Evolutionary conservation across 805 yeast genomes (phyloP).

Genomic region (Candida boidinii): DNA sequence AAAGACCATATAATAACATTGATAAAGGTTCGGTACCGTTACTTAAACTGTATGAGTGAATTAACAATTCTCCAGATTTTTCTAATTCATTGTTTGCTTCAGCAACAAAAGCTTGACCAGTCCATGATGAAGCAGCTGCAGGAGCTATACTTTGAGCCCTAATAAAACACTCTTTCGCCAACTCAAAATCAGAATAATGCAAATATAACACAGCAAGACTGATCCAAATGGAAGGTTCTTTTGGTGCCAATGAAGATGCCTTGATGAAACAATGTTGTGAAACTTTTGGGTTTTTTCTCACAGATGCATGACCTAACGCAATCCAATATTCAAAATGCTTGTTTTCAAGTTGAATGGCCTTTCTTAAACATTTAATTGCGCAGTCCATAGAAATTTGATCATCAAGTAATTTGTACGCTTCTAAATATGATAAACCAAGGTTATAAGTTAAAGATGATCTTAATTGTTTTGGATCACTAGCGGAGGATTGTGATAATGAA

Average conservation of each 20-base stretch:
- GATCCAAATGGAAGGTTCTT: slow-evolving; percentile 66
- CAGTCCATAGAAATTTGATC: slow-evolving; percentile 29
- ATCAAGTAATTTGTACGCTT: slow-evolving; percentile 28
- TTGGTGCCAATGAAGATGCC: slow-evolving; percentile 62
- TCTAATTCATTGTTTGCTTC: slow-evolving; percentile 39
- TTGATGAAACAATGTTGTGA: slow-evolving; percentile 92
- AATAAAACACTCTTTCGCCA: slow-evolving; percentile 65
- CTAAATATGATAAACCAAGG: slow-evolving; percentile 57
- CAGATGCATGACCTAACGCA: slow-evolving; percentile 70
- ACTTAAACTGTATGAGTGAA: slow-evolving; percentile 73
- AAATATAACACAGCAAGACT: slow-evolving; percentile 75
- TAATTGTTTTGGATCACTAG: slow-evolving; percentile 35
- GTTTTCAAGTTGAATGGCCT: slow-evolving; percentile 64
- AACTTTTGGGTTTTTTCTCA: slow-evolving; percentile 54
- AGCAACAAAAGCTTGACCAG: slow-evolving; percentile 68
- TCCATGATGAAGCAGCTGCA: slow-evolving; percentile 67
- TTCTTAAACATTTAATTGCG: slow-evolving; percentile 52
- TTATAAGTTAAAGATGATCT: slow-evolving; percentile 55
- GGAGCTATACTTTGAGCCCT: slow-evolving; percentile 82
- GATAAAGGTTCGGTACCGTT: slow-evolving; percentile 65
- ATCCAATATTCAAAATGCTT: slow-evolving; percentile 72
- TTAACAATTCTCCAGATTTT: slow-evolving; percentile 50
- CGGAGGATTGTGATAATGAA: slow-evolving; percentile 29
- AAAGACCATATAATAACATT: slow-evolving; percentile 62
- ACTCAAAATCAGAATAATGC: slow-evolving; percentile 53